Conservation (phyloP, 1,284 basidiomycete species). For the Apiotrichum mycotoxinovorans region DNA sequence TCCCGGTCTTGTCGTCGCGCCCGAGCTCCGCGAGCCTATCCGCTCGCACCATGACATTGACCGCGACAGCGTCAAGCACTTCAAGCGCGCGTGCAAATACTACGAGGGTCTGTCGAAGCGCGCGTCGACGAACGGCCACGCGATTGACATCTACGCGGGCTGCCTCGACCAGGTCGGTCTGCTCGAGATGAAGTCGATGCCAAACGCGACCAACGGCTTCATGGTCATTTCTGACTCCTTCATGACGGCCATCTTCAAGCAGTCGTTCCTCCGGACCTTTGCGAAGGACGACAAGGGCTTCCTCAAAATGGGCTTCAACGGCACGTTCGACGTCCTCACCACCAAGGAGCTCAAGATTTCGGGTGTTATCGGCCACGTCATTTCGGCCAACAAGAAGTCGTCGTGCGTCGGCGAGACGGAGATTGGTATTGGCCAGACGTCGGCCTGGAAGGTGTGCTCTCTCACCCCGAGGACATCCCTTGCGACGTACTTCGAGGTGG, state of each 20-base stretch:
- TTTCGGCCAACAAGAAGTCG: constrained; percentile 95
- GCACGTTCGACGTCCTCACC: constrained; percentile 96
- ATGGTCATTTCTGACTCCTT: constrained; percentile 97
- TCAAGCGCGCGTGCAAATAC: constrained; percentile 95
- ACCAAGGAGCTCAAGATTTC: constrained; percentile 99
- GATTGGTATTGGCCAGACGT: constrained; percentile 97
- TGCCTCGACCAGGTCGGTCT: constrained; percentile 98
- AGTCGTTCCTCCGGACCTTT: constrained; percentile 91
- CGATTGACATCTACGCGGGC: constrained; percentile 92
- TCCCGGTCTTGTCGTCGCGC: constrained; percentile 92
- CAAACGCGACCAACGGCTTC: constrained; percentile 93
- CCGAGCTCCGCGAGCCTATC: constrained; percentile 95
- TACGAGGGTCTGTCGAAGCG: constrained; percentile 95
- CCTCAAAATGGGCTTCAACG: constrained; percentile 98
- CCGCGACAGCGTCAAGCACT: constrained; percentile 94
- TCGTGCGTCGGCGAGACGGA: constrained; percentile 97
- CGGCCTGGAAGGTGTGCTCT: constrained; percentile 97
- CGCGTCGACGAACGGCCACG: constrained; percentile 89
- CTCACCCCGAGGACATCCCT: constrained; percentile 84
- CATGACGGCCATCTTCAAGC: constrained; percentile 98
- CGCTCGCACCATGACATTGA: constrained; percentile 99
- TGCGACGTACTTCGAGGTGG: constrained; percentile 97
- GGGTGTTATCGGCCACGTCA: constrained; percentile 94
- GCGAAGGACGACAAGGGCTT: constrained; percentile 90
- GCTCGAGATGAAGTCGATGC: constrained; percentile 93